Conservation (phyloP, 345 rosid genomes). For the Isatis tinctoria region DNA sequence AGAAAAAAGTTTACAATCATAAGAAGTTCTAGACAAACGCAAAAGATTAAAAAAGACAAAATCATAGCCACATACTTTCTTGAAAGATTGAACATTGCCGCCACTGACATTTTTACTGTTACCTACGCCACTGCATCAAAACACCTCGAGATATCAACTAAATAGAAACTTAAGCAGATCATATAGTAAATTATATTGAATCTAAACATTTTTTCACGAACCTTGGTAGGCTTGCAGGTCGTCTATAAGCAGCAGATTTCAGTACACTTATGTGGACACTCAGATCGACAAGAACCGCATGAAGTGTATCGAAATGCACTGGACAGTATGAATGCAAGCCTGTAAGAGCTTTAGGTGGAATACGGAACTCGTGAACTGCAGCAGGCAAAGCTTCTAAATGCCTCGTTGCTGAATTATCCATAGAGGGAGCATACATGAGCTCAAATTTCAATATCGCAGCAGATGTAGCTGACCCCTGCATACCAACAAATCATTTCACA, state of each 20-base stretch:
- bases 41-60: not conserved
- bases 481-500: slow-evolving; percentile 7
- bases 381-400: slow-evolving; percentile 54
- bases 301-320: slow-evolving; percentile 81
- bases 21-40: not conserved
- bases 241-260: slow-evolving; percentile 49
- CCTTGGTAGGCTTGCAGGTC: slow-evolving; percentile 53
- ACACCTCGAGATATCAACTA: slow-evolving; percentile 24
- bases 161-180: not conserved
- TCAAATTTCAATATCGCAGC: slow-evolving; percentile 88
- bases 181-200: not conserved
- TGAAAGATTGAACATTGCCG: slow-evolving; percentile 38
- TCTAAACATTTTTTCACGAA: slow-evolving; percentile 36
- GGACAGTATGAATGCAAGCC: slow-evolving; percentile 96
- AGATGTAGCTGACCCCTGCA: slow-evolving; percentile 64
- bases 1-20: slow-evolving; percentile 21
- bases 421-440: slow-evolving; percentile 72
- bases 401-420: slow-evolving; percentile 47
- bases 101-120: slow-evolving; percentile 37
- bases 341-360: slow-evolving; percentile 88
- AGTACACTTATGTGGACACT: slow-evolving; percentile 68
- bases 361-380: slow-evolving; percentile 79
- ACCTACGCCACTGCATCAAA: slow-evolving; percentile 45
- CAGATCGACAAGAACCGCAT: slow-evolving; percentile 77
- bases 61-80: slow-evolving; percentile 47